These are phyloP conservation scores for Coemansia guatemalensis DNA, from an alignment of 192 early-diverging fungal genomes.

Conservation along the genomic window DNA sequence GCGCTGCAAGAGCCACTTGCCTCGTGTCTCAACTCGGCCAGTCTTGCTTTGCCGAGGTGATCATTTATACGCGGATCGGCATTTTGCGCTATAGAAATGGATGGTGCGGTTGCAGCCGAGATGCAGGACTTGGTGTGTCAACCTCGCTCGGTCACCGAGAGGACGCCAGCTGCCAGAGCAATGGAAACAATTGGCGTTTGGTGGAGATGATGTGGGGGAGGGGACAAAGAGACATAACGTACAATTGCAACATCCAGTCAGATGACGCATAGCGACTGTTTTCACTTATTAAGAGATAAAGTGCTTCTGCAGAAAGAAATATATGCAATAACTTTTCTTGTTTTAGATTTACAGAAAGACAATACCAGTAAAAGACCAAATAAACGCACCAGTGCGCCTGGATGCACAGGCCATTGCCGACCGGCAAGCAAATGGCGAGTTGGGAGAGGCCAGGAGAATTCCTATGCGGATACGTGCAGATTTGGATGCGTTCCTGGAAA, in stretches of 20 bases:
- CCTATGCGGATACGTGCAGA: not conserved
- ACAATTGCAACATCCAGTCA: not conserved
- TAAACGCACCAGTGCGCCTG: too few species aligned
- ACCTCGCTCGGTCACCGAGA: not conserved
- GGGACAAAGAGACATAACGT: not conserved
- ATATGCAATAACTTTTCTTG: not conserved
- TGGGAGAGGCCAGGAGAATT: not conserved
- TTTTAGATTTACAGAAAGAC: not conserved
- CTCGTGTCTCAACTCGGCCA: not conserved
- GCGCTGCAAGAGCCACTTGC: not conserved
- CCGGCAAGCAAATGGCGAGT: not conserved
- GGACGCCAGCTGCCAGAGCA: not conserved
- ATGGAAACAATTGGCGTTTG: not conserved
- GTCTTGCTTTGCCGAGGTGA: not conserved
- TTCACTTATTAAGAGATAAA: not conserved
- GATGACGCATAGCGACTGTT: not conserved
- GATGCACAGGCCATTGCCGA: not conserved
- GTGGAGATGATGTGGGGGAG: not conserved
- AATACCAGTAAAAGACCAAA: not conserved
- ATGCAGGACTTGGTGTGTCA: not conserved
- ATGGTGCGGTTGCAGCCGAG: slow-evolving; percentile 8
- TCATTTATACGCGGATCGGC: slow-evolving; percentile 2
- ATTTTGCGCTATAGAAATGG: not conserved
- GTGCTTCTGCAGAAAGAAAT: not conserved
- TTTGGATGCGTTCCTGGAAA: not conserved